Evolutionary conservation across 345 rosid species (phyloP).

Genomic region (Citrus unshiu): DNA sequence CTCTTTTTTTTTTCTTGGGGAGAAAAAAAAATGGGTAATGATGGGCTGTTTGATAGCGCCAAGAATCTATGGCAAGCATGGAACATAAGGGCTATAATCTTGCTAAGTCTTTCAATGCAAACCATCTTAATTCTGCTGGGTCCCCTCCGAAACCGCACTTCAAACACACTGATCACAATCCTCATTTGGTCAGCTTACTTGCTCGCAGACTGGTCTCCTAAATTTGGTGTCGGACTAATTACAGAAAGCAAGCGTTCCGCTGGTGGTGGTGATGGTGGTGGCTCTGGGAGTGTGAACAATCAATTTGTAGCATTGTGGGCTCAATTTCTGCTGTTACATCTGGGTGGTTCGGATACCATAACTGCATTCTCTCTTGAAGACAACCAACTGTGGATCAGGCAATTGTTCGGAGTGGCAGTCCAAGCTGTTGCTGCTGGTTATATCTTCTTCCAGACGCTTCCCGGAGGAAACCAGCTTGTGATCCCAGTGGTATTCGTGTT

Average conservation of each 20-base stretch:
- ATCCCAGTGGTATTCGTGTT: constrained; percentile 39
- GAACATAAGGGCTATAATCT: no score
- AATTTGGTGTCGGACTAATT: constrained; percentile 16
- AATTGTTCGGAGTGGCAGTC: constrained; percentile 41
- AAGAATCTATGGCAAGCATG: no score
- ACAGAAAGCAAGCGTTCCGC: constrained; percentile 26
- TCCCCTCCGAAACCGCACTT: no score
- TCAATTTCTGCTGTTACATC: no score
- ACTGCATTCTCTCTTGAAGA: constrained; percentile 70
- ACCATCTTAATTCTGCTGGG: no score
- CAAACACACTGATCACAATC: no score
- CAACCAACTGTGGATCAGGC: constrained; percentile 63
- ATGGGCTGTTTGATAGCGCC: no score
- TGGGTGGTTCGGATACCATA: constrained; percentile 71
- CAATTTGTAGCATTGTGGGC: constrained; percentile 59
- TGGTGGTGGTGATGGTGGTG: background rate
- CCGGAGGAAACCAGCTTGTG: constrained; percentile 22
- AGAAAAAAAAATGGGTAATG: no score
- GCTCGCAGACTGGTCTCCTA: background rate
- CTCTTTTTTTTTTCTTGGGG: no score
- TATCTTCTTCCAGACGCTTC: constrained; percentile 38
- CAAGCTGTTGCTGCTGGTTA: constrained; percentile 45
- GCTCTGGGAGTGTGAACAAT: no score
- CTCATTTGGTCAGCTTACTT: no score
- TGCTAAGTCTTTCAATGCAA: no score